phyloP scores from a whole-genome alignment of 1,139 yeast species.

The Geotrichum candidum region DNA sequence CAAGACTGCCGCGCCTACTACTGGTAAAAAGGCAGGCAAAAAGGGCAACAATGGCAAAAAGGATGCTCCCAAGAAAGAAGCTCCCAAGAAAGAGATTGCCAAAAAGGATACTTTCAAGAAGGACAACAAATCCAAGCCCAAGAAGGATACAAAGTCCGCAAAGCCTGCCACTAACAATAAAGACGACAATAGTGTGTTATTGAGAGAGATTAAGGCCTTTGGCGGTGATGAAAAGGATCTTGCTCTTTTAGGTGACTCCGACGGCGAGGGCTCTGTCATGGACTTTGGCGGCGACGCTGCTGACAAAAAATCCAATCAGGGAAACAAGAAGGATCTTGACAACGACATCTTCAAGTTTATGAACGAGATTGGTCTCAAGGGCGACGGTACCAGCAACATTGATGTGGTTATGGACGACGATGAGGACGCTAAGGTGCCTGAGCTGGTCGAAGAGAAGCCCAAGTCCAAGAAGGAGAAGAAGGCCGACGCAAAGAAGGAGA shows the following conservation, averaged over 20 bases:
- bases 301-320: slow-evolving; percentile 23
- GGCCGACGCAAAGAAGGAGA: slow-evolving; percentile 35
- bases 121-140: slow-evolving; percentile 14
- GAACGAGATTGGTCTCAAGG: slow-evolving; percentile 52
- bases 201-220: slow-evolving; percentile 14
- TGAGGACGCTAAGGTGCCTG: slow-evolving; percentile 33
- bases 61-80: slow-evolving; percentile 22
- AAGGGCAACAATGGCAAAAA: slow-evolving; percentile 17
- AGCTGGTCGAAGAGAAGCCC: slow-evolving; percentile 14
- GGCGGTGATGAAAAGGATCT: slow-evolving; percentile 15
- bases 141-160: slow-evolving; percentile 12
- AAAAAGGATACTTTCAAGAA: slow-evolving; percentile 15
- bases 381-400: neutral
- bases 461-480: slow-evolving; percentile 33
- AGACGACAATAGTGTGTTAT: slow-evolving; percentile 30
- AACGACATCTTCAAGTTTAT: slow-evolving; percentile 54
- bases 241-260: slow-evolving; percentile 37
- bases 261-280: slow-evolving; percentile 54
- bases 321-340: slow-evolving; percentile 42
- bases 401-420: slow-evolving; percentile 6
- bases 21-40: slow-evolving; percentile 13
- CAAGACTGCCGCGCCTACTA: slow-evolving; percentile 12
- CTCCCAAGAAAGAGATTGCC: slow-evolving; percentile 26
- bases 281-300: slow-evolving; percentile 46
- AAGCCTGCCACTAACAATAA: neutral